These are phyloP conservation scores for Apiotrichum siamense DNA, from an alignment of 1,284 basidiomycete genomes.

Conservation along the genomic window DNA sequence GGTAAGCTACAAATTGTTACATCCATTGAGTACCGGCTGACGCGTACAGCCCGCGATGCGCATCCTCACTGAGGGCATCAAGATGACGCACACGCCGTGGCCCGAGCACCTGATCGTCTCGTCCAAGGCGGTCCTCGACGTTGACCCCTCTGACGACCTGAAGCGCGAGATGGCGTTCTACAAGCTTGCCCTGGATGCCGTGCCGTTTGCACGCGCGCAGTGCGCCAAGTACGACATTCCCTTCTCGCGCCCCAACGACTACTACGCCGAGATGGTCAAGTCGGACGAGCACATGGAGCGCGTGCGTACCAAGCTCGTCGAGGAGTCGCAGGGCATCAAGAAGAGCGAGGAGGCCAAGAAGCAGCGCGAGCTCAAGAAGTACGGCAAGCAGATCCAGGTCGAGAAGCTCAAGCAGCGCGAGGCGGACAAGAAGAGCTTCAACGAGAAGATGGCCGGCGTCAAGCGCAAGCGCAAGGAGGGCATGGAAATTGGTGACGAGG, in stretches of 20 bases:
- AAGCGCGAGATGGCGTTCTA: constrained; percentile 94
- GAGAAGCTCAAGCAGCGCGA: constrained; percentile 77
- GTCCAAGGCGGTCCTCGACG: constrained; percentile 67
- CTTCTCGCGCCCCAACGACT: constrained; percentile 89
- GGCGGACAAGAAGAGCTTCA: constrained; percentile 71
- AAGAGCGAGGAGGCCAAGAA: constrained; percentile 85
- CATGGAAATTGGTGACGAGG: constrained; percentile 59
- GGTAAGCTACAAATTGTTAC: constrained; percentile 49
- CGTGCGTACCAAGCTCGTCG: constrained; percentile 81
- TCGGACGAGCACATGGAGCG: constrained; percentile 97
- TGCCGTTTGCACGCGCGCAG: constrained; percentile 65
- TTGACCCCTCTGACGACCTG: constrained; percentile 71
- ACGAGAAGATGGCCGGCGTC: constrained; percentile 71
- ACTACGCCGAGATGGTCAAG: constrained; percentile 99
- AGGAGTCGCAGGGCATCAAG: constrained; percentile 83
- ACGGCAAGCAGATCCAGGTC: constrained; percentile 90
- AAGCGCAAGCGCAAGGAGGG: constrained; percentile 86
- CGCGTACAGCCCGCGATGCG: constrained; percentile 68
- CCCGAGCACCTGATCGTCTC: constrained; percentile 74
- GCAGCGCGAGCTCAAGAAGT: constrained; percentile 94
- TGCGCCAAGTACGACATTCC: constrained; percentile 66
- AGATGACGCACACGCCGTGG: constrained; percentile 72
- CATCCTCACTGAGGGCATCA: constrained; percentile 70
- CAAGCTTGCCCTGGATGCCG: constrained; percentile 85
- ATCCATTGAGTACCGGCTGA: not conserved